Conservation (phyloP, 2,329 filamentous ascomycete species). For the Calonectria montana region DNA sequence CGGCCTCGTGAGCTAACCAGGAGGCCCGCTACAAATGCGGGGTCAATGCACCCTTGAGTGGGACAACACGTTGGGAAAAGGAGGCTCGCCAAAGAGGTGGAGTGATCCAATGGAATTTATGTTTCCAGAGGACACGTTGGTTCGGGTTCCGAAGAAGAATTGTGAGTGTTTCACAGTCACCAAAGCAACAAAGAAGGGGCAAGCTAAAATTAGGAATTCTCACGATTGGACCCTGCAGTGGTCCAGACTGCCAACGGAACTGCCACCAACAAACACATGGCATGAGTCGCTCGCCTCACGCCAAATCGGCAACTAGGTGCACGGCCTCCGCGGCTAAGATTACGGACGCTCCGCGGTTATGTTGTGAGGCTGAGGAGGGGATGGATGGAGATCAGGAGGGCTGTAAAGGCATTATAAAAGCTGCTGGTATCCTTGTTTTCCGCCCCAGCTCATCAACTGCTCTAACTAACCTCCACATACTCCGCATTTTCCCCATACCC, state of each 20-base stretch:
- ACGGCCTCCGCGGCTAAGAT: neutral
- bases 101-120: neutral
- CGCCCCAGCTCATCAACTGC: neutral
- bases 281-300: neutral
- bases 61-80: neutral
- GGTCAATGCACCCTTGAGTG: neutral
- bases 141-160: neutral
- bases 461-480: neutral
- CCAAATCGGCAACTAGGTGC: neutral
- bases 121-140: neutral
- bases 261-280: neutral
- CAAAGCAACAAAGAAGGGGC: too few relatives aligned
- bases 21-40: neutral
- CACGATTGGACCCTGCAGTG: neutral
- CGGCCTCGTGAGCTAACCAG: neutral
- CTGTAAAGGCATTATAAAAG: neutral
- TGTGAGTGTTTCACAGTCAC: neutral
- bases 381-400: neutral
- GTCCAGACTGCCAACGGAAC: neutral
- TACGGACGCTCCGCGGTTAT: neutral
- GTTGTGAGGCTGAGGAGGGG: neutral
- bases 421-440: neutral
- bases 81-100: neutral
- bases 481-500: slow-evolving; percentile 9
- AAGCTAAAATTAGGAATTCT: neutral